Evolutionary conservation across 2,329 filamentous ascomycete genomes (phyloP), one percentile per base, ranked within the genome.

Genomic region (Aspergillus chevalieri): DNA sequence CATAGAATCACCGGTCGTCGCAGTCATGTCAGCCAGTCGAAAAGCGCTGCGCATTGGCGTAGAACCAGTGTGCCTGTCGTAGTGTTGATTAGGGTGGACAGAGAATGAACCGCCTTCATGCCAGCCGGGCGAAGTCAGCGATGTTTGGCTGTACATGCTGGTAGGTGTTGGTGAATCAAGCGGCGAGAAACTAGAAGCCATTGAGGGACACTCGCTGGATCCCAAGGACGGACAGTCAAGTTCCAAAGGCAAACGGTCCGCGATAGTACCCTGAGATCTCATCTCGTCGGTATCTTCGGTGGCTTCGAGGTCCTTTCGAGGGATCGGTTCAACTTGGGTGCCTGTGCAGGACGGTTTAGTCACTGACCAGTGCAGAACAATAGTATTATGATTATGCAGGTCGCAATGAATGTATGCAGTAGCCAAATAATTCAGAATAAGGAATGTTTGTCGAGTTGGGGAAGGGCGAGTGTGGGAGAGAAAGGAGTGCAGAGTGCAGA

Each of bases 91-190:
- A 30, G 26, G 26, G 41, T 67, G 62, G 43, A 59, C 61, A 10
- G 63, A 54, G 26, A 59, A 64, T 12, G 57, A 55, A 24, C 55
- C 54, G 8, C 56, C 52, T 21, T 70, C 68, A 47, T 64, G 68
- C 67, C 67, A 71, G 3, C 60, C 54, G 0, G 68, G 68, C 0
- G 68, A 70, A 28, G 66, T 63, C 51, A 71, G 45, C 6, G 67
- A 68, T 15, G 60, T 57, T 47, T 70, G 67, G 51, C 68, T 69
- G 51, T 70, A 70, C 21, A 70, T 54, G 47, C 65, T 70, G 22
- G 67, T 69, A 3, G 68, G 67, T 2, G 68, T 70, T 0, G 68
- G 68, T 26, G 68, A 70, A 42, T 70, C 68, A 57, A 70, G 59
- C 47, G 67, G 66, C 15, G 68, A 71, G 52, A 69, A 71, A 49